phyloP scores from a whole-genome alignment of 306 rosid species.

The Quercus gilva region DNA sequence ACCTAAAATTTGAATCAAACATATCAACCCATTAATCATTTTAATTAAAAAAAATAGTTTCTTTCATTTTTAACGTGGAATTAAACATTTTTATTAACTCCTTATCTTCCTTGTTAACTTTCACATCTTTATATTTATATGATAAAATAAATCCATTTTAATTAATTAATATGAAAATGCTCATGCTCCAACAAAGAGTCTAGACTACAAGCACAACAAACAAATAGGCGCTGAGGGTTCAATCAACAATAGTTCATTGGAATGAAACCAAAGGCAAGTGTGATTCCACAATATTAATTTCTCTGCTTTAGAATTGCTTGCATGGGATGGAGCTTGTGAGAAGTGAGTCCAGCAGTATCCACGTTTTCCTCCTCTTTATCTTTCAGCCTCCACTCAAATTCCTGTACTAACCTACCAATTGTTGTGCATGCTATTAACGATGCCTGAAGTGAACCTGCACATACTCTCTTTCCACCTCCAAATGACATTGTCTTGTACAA shows the following conservation, averaged over 20 bases:
- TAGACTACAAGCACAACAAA: too few species aligned
- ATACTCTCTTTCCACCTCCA: slow-evolving; percentile 92
- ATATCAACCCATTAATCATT: too few species aligned
- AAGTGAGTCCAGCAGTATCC: slow-evolving; percentile 74
- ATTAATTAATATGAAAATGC: too few species aligned
- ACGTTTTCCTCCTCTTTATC: slow-evolving; percentile 73
- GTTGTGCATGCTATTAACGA: slow-evolving; percentile 52
- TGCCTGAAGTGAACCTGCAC: slow-evolving; percentile 88
- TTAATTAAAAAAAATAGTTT: too few species aligned
- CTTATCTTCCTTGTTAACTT: too few species aligned
- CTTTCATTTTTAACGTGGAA: rapidly evolving
- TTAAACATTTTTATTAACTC: too few species aligned
- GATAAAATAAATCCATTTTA: too few species aligned
- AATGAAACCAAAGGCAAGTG: background rate
- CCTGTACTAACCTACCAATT: slow-evolving; percentile 75
- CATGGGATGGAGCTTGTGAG: slow-evolving; percentile 73
- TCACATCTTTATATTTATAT: too few species aligned
- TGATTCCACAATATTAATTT: background rate
- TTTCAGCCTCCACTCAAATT: slow-evolving; percentile 70
- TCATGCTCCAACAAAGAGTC: too few species aligned
- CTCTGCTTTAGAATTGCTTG: slow-evolving; percentile 55
- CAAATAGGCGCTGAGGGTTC: background rate
- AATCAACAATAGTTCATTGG: background rate
- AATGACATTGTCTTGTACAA: slow-evolving; percentile 91
- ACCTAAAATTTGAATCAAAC: too few species aligned